Evolutionary conservation across 345 rosid species (phyloP).

Genomic region (Syzygium jambos): DNA sequence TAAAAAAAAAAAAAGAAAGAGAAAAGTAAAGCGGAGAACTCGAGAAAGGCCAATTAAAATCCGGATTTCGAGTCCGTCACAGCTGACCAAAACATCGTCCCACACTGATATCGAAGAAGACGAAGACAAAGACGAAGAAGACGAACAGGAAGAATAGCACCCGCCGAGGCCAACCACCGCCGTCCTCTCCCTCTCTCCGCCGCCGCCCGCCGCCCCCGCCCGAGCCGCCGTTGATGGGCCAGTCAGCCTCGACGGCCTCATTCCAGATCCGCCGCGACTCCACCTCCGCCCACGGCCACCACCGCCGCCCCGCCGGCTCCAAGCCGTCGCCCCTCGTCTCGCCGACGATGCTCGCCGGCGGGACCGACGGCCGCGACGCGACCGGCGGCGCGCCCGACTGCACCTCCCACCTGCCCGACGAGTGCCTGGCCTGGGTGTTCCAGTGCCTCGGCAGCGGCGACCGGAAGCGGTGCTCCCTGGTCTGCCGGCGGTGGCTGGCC

Average conservation of each 20-base stretch:
- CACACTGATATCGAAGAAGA: neutral
- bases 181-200: neutral
- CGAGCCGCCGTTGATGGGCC: slow-evolving; percentile 53
- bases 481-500: slow-evolving; percentile 64
- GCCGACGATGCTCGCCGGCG: slow-evolving; percentile 24
- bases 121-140: neutral
- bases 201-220: neutral
- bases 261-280: slow-evolving; percentile 28
- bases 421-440: slow-evolving; percentile 68
- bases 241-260: slow-evolving; percentile 54
- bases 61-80: slow-evolving; percentile 26
- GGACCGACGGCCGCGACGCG: neutral
- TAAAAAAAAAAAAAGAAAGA: neutral
- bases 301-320: slow-evolving; percentile 22
- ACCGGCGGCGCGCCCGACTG: slow-evolving; percentile 24
- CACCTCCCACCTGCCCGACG: slow-evolving; percentile 68
- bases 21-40: neutral
- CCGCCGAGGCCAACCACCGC: neutral
- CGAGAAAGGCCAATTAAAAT: slow-evolving; percentile 23
- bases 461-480: slow-evolving; percentile 63
- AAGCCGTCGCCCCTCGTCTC: slow-evolving; percentile 16
- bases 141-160: neutral
- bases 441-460: slow-evolving; percentile 53
- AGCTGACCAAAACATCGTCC: slow-evolving; percentile 3
- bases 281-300: slow-evolving; percentile 17